Percentiles rank a stretch among this genome's conserved stretches.
Conservation (phyloP, 768 basidiomycete genomes). For the Serendipita sp. region DNA sequence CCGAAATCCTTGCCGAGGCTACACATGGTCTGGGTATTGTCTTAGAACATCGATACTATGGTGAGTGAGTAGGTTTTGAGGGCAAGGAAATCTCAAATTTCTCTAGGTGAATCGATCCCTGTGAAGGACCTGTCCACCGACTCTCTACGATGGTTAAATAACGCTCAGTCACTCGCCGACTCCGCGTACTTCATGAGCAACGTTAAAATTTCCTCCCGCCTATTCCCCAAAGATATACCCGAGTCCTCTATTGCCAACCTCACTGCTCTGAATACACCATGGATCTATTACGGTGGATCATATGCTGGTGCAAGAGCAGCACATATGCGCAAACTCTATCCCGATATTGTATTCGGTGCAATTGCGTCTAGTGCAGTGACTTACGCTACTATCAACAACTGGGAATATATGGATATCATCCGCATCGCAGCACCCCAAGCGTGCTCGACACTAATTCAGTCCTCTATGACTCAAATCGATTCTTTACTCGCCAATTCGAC, state of each 20-base stretch:
- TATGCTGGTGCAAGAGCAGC: conserved; percentile 91
- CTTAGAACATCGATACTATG: conserved; percentile 89
- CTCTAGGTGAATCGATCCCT: conserved; percentile 53
- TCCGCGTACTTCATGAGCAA: conserved; percentile 81
- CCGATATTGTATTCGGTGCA: conserved; percentile 75
- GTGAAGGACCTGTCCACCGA: conserved; percentile 69
- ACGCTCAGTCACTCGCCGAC: conserved; percentile 78
- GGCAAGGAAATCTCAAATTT: not conserved
- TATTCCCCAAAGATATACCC: not conserved
- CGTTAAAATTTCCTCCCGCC: conserved; percentile 39
- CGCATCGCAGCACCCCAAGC: conserved; percentile 46
- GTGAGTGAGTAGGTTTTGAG: conserved; percentile 21
- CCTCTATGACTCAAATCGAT: conserved; percentile 46
- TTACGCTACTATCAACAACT: conserved; percentile 63
- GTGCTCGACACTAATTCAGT: conserved; percentile 44
- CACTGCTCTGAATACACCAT: conserved; percentile 57
- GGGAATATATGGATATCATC: conserved; percentile 62
- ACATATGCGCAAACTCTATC: conserved; percentile 77
- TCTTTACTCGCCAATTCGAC: conserved; percentile 33
- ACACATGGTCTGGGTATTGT: conserved; percentile 82
- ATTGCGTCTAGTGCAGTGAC: conserved; percentile 87
- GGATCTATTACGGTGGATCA: conserved; percentile 90
- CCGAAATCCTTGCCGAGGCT: conserved; percentile 67
- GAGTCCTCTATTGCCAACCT: conserved; percentile 43
- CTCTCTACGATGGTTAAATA: conserved; percentile 73